These are phyloP conservation scores for Suhomyces sp. DNA, from an alignment of 805 yeast species.

Conservation along the genomic window DNA sequence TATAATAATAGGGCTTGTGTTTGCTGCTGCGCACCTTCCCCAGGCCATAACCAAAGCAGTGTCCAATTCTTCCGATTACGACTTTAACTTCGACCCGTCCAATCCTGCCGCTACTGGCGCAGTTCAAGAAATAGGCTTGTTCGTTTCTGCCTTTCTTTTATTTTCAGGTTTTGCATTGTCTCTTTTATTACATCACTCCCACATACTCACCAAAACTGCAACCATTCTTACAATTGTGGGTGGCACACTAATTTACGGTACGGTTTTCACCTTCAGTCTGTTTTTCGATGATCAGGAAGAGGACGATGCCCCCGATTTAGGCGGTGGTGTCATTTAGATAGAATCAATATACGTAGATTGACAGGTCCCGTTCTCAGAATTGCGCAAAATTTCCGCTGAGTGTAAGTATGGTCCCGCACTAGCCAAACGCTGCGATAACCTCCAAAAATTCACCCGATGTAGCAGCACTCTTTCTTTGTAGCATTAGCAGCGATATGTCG, in stretches of 20 bases:
- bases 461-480: background rate
- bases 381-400: background rate
- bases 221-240: conserved; percentile 76
- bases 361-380: background rate
- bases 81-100: conserved; percentile 41
- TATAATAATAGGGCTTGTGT: conserved; percentile 54
- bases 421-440: background rate
- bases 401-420: background rate
- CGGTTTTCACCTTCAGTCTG: conserved; percentile 77
- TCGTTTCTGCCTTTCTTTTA: conserved; percentile 71
- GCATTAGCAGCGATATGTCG: background rate
- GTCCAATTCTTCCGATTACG: conserved; percentile 36
- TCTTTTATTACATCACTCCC: conserved; percentile 69
- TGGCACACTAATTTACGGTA: conserved; percentile 77
- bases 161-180: conserved; percentile 75
- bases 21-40: conserved; percentile 41
- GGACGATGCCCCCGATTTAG: conserved; percentile 20
- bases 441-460: background rate
- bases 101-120: conserved; percentile 23
- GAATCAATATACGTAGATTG: background rate
- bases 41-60: conserved; percentile 32
- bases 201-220: conserved; percentile 66
- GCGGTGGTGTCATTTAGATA: conserved; percentile 24
- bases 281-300: conserved; percentile 56
- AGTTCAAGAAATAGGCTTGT: conserved; percentile 76